Percentiles rank a stretch among this genome's conserved stretches.
These are phyloP conservation scores for Raffaelea arxii DNA, from an alignment of 2,329 filamentous ascomycete species.

Conservation along the genomic window DNA sequence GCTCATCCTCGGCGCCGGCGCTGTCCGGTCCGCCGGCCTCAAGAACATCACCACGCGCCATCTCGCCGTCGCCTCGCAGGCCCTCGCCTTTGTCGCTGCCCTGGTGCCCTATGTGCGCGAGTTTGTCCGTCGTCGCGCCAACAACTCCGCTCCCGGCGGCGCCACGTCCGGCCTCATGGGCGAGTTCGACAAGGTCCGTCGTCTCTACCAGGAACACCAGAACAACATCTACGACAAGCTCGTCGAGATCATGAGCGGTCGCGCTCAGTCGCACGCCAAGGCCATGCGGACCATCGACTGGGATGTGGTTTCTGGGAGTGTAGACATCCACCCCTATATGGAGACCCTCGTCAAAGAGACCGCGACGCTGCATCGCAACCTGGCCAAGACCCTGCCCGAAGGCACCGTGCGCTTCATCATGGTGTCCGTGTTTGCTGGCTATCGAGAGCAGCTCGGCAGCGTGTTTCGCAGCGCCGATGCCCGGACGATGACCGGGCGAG, in stretches of 20 bases:
- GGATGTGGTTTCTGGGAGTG: conserved; percentile 35
- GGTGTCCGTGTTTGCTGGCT: conserved; percentile 72
- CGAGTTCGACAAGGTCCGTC: conserved; percentile 82
- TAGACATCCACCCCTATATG: conserved; percentile 60
- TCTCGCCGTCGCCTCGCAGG: conserved; percentile 82
- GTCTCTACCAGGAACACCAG: conserved; percentile 81
- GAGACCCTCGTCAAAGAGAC: conserved; percentile 83
- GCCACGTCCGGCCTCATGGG: conserved; percentile 50
- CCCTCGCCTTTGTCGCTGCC: conserved; percentile 76
- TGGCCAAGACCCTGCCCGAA: conserved; percentile 73
- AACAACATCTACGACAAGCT: conserved; percentile 86
- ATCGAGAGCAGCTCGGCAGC: conserved; percentile 67
- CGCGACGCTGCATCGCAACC: conserved; percentile 69
- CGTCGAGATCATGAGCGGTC: conserved; percentile 80
- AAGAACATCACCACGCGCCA: conserved; percentile 97
- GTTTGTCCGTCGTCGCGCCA: conserved; percentile 71
- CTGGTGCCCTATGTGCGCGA: conserved; percentile 86
- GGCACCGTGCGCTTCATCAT: conserved; percentile 73
- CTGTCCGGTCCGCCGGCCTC: conserved; percentile 76
- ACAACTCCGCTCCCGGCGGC: conserved; percentile 36
- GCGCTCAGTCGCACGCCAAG: conserved; percentile 64
- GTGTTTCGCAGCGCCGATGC: conserved; percentile 58
- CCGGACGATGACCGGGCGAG: conserved; percentile 56
- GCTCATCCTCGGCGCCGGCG: conserved; percentile 88
- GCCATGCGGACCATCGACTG: conserved; percentile 68